These are phyloP conservation scores for Mycena maculata DNA, from an alignment of 768 basidiomycete species.

Conservation along the genomic window DNA sequence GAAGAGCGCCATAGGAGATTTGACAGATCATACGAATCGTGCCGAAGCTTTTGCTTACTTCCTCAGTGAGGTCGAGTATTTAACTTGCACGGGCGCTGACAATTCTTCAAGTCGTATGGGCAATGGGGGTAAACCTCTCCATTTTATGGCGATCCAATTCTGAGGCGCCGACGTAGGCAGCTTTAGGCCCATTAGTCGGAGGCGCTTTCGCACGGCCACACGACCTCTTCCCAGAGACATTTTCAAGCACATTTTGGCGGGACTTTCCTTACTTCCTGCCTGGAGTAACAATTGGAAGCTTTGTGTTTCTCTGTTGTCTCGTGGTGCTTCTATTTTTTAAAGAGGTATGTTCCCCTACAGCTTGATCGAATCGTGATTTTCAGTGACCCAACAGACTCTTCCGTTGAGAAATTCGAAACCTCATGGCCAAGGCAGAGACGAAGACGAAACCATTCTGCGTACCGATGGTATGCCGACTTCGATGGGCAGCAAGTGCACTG, in stretches of 20 bases:
- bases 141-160: slow-evolving; percentile 43
- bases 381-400: slow-evolving; percentile 43
- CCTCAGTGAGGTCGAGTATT: slow-evolving; percentile 28
- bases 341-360: slow-evolving; percentile 49
- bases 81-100: not conserved
- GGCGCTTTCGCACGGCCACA: slow-evolving; percentile 73
- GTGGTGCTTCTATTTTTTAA: slow-evolving; percentile 53
- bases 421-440: too few relatives aligned
- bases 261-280: slow-evolving; percentile 83
- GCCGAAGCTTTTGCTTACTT: slow-evolving; percentile 49
- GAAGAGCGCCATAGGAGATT: slow-evolving; percentile 77
- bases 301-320: slow-evolving; percentile 48
- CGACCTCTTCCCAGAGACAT: slow-evolving; percentile 72
- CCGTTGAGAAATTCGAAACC: slow-evolving; percentile 29
- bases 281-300: slow-evolving; percentile 56
- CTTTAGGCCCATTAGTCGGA: slow-evolving; percentile 70
- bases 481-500: slow-evolving; percentile 21
- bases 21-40: slow-evolving; percentile 72
- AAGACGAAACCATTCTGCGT: not conserved
- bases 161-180: slow-evolving; percentile 35
- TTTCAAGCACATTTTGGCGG: slow-evolving; percentile 67
- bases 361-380: not conserved
- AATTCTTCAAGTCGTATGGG: slow-evolving; percentile 56
- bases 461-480: too few relatives aligned
- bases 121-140: slow-evolving; percentile 49